A percentile compares a stretch with the other conserved stretches of the same genome.
phyloP scores from a whole-genome alignment of 371 early-diverging fungal species.

The Mortierella sp. region DNA sequence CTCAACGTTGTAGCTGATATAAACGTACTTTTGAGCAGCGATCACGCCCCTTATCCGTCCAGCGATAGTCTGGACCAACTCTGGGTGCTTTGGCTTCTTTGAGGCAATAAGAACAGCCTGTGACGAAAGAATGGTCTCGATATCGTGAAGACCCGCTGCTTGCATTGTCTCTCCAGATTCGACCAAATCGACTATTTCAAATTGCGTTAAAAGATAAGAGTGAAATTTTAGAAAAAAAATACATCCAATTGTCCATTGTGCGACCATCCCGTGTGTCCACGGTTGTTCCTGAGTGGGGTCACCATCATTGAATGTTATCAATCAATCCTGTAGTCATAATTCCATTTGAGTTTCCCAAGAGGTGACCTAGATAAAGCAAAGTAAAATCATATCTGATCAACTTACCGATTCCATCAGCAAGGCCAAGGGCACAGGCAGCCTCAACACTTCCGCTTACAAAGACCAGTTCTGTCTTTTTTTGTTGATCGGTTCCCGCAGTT shows the following conservation, averaged over 20 bases:
- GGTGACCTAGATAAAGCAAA: neutral
- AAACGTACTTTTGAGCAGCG: slow-evolving; percentile 87
- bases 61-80: slow-evolving; percentile 79
- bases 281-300: slow-evolving; percentile 4
- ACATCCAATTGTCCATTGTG: slow-evolving; percentile 12
- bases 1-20: slow-evolving; percentile 91
- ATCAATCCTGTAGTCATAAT: neutral
- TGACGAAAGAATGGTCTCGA: slow-evolving; percentile 83
- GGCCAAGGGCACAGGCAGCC: slow-evolving; percentile 95
- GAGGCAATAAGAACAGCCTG: slow-evolving; percentile 91
- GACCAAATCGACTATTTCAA: slow-evolving; percentile 67
- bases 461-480: slow-evolving; percentile 75
- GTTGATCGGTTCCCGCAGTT: slow-evolving; percentile 46
- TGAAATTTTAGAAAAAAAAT: neutral
- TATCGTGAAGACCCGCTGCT: slow-evolving; percentile 94
- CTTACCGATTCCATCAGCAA: slow-evolving; percentile 96
- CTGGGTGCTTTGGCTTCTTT: slow-evolving; percentile 66
- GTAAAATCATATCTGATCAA: neutral
- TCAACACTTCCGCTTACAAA: slow-evolving; percentile 96
- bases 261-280: neutral
- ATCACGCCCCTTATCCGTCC: slow-evolving; percentile 93
- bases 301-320: neutral
- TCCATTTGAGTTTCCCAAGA: neutral
- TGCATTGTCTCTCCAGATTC: slow-evolving; percentile 99
- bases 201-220: neutral